A percentile compares a stretch with the other conserved stretches of the same genome.
These are phyloP conservation scores for Gentiana dahurica DNA, from an alignment of 257 asterid genomes.

Conservation along the genomic window DNA sequence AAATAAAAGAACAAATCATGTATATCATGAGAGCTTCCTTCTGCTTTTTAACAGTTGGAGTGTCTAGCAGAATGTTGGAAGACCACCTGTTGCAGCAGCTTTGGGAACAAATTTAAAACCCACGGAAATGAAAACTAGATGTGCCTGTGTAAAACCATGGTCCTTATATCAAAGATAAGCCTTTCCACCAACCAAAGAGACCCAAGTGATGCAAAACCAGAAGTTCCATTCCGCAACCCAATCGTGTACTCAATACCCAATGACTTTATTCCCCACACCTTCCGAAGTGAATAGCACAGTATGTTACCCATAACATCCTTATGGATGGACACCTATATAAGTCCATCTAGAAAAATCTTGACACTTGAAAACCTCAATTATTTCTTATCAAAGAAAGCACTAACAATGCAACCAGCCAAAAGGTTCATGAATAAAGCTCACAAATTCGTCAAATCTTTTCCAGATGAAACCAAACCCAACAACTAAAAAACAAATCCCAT, in stretches of 20 bases:
- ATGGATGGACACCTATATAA: conserved; percentile 5
- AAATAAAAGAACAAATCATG: neutral
- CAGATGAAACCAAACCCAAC: conserved; percentile 7
- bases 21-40: neutral
- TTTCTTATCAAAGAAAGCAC: neutral
- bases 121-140: neutral
- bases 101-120: conserved; percentile 2
- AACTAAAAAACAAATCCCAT: conserved; percentile 20
- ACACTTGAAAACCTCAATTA: neutral
- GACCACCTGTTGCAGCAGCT: conserved; percentile 1
- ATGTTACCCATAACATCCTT: neutral
- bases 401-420: conserved; percentile 2
- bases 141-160: neutral
- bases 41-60: neutral
- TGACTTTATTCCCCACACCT: neutral
- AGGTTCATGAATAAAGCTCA: conserved; percentile 1
- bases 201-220: neutral
- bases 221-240: neutral
- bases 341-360: neutral
- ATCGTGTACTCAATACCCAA: conserved; percentile 5
- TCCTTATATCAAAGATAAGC: neutral
- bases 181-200: neutral
- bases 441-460: conserved; percentile 19
- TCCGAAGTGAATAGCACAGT: conserved; percentile 3
- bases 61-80: neutral